A percentile compares a stretch with the other conserved stretches of the same genome.
These are phyloP conservation scores for Nymphaea thermarum DNA, from an alignment of 164 flowering plant species.

Conservation along the genomic window DNA sequence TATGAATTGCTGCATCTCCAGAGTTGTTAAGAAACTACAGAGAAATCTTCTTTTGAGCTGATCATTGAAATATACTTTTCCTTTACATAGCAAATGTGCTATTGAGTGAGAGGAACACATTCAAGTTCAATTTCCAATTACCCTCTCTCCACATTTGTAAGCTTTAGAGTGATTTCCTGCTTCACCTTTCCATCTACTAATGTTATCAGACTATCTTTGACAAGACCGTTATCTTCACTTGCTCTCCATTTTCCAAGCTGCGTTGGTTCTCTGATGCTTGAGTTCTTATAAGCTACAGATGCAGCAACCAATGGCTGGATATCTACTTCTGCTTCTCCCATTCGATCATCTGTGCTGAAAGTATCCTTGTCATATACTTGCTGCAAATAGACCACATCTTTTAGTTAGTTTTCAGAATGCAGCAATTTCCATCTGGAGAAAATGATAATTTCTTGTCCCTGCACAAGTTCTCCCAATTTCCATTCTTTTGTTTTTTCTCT, in stretches of 20 bases:
- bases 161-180: conserved; percentile 22
- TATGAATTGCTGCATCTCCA: background rate
- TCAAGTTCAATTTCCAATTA: conserved; percentile 27
- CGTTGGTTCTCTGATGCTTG: conserved; percentile 25
- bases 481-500: too few species aligned
- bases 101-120: conserved; percentile 29
- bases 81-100: background rate
- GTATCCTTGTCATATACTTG: conserved; percentile 88
- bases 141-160: conserved; percentile 86
- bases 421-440: too few species aligned
- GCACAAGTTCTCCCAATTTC: too few species aligned
- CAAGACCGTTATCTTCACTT: conserved; percentile 46
- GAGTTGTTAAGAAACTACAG: too few species aligned
- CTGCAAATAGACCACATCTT: conserved; percentile 26
- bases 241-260: conserved; percentile 69
- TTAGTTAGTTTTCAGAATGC: background rate
- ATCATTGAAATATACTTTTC: background rate
- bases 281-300: conserved; percentile 57
- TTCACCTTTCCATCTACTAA: conserved; percentile 31
- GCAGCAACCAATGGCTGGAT: conserved; percentile 70
- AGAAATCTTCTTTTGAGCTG: background rate
- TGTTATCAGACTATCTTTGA: conserved; percentile 47
- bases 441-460: too few species aligned
- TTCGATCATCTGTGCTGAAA: conserved; percentile 68
- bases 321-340: conserved; percentile 95